Conservation (phyloP, 345 rosid species). For the Tarenaya hassleriana region DNA sequence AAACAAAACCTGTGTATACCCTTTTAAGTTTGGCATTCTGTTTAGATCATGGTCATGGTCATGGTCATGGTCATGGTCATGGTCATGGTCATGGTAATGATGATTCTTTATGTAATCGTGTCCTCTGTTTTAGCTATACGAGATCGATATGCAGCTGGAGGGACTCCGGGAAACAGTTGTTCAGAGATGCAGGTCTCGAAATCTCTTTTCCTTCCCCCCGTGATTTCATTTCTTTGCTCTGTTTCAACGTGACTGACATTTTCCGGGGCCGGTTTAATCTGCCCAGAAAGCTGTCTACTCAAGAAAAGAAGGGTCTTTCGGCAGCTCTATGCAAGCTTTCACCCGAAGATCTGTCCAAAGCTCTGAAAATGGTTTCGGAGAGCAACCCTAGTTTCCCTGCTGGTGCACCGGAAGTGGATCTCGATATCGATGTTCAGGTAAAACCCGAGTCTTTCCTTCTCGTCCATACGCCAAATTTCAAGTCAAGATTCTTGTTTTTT, state of each 20-base stretch:
- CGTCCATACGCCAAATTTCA: too few species aligned
- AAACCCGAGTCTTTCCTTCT: slow-evolving; percentile 1
- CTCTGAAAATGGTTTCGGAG: slow-evolving; percentile 67
- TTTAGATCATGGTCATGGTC: slow-evolving; percentile 11
- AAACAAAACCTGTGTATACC: not conserved
- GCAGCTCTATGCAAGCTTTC: slow-evolving; percentile 48
- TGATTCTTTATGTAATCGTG: slow-evolving; percentile 2
- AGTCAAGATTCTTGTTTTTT: not conserved
- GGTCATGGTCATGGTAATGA: not conserved
- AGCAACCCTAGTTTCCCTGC: slow-evolving; percentile 56
- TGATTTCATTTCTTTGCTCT: too few species aligned
- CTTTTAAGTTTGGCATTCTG: not conserved
- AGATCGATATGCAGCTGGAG: slow-evolving; percentile 53
- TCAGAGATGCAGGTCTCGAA: slow-evolving; percentile 54
- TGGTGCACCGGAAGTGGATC: slow-evolving; percentile 58
- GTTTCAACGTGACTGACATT: too few species aligned
- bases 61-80: slow-evolving; percentile 2
- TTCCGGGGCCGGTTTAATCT: not conserved
- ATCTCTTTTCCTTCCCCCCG: too few species aligned
- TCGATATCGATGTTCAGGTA: slow-evolving; percentile 75
- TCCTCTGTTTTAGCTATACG: slow-evolving; percentile 45
- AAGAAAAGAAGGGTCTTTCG: slow-evolving; percentile 61
- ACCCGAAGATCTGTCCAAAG: slow-evolving; percentile 57
- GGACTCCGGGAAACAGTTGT: slow-evolving; percentile 51
- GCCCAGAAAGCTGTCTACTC: slow-evolving; percentile 53